These are phyloP conservation scores for Akanthomyces lecanii DNA, from an alignment of 2,329 filamentous ascomycete species.

Conservation along the genomic window DNA sequence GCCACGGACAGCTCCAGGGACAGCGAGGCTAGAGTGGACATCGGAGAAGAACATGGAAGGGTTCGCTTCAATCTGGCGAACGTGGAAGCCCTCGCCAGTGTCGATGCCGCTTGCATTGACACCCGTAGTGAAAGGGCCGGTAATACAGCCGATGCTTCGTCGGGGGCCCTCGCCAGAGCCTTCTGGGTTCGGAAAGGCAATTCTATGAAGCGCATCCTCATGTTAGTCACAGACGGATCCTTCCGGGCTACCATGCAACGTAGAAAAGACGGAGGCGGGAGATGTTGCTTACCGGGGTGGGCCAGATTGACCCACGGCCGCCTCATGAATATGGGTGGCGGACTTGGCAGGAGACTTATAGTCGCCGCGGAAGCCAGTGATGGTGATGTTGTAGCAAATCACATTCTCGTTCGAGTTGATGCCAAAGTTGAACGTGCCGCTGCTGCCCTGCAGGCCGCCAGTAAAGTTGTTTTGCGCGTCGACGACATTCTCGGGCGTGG, in stretches of 20 bases:
- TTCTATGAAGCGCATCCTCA: conserved; percentile 20
- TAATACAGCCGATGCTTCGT: conserved; percentile 38
- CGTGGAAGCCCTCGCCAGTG: conserved; percentile 41
- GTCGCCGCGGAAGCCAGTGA: conserved; percentile 44
- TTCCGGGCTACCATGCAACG: neutral
- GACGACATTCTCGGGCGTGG: conserved; percentile 47
- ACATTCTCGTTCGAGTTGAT: conserved; percentile 44
- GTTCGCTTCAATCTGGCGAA: conserved; percentile 47
- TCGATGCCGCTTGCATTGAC: conserved; percentile 28
- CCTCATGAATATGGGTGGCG: conserved; percentile 54
- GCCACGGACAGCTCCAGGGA: conserved; percentile 49
- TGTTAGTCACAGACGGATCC: neutral
- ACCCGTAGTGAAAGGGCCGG: conserved; percentile 34
- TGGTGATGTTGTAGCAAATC: conserved; percentile 48
- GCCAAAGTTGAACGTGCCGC: conserved; percentile 48
- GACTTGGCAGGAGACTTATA: conserved; percentile 48
- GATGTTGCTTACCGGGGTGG: conserved; percentile 39
- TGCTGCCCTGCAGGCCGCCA: conserved; percentile 40
- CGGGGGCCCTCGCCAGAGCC: conserved; percentile 32
- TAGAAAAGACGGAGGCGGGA: neutral
- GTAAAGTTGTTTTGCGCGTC: conserved; percentile 34
- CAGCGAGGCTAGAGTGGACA: conserved; percentile 44
- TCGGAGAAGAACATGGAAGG: conserved; percentile 50
- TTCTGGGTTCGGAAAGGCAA: conserved; percentile 47
- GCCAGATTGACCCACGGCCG: conserved; percentile 39